Evolutionary conservation across 768 basidiomycete species (phyloP).

Genomic region (Boletus barrowsii): DNA sequence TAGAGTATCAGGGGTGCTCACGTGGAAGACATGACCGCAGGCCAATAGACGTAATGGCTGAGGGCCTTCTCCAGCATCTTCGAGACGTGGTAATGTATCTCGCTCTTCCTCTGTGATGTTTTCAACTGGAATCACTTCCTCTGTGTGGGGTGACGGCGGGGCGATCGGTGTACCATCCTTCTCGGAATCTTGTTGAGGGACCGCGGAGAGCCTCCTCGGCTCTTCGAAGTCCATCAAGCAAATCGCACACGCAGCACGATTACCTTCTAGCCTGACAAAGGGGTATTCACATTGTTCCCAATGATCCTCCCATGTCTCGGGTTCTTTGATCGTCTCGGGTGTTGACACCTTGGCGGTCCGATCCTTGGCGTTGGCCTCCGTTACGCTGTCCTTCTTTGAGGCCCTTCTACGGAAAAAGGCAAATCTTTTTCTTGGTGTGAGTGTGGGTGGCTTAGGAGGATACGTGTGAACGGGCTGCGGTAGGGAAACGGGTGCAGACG

Average conservation of each 20-base stretch:
- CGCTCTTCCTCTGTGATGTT: constrained; percentile 40
- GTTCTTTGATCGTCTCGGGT: constrained; percentile 24
- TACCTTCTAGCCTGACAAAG: constrained; percentile 77
- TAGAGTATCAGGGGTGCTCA: constrained; percentile 37
- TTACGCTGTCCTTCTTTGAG: constrained; percentile 24
- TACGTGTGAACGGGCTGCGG: constrained; percentile 55
- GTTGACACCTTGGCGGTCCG: constrained; percentile 8
- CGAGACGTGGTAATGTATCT: constrained; percentile 47
- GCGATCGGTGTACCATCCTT: constrained; percentile 9
- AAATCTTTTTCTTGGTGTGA: constrained; percentile 44
- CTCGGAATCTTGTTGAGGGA: constrained; percentile 30
- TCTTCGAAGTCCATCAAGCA: constrained; percentile 85
- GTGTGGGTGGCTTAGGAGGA: constrained; percentile 50
- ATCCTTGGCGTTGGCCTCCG: constrained; percentile 15
- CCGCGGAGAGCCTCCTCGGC: constrained; percentile 42
- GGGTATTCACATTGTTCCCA: constrained; percentile 79
- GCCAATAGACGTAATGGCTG: constrained; percentile 72
- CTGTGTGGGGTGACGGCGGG: constrained; percentile 11
- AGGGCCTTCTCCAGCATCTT: constrained; percentile 72
- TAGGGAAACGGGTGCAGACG: constrained; percentile 36
- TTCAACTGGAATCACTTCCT: constrained; percentile 33
- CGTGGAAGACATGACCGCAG: constrained; percentile 91
- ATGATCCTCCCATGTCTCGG: constrained; percentile 67
- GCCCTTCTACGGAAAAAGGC: constrained; percentile 43
- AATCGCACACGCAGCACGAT: constrained; percentile 81